A percentile compares a stretch with the other conserved stretches of the same genome.
These are phyloP conservation scores for Candida piceae DNA, from an alignment of 805 yeast genomes.

Conservation along the genomic window DNA sequence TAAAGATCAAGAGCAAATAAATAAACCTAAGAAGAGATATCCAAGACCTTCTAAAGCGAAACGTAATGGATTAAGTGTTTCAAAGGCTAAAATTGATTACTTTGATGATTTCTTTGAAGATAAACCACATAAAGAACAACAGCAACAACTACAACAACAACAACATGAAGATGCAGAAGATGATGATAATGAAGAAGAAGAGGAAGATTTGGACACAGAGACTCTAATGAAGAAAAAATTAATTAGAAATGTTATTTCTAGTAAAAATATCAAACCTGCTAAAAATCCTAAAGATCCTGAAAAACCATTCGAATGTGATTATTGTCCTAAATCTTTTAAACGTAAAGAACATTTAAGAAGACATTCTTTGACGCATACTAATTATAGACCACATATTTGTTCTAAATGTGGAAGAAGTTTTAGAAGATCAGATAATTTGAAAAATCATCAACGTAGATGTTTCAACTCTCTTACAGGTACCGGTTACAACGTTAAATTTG, in stretches of 20 bases:
- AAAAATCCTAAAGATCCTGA: slow-evolving; percentile 15
- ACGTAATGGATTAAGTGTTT: background rate
- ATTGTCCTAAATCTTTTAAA: slow-evolving; percentile 23
- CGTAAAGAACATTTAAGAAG: slow-evolving; percentile 24
- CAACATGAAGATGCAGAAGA: background rate
- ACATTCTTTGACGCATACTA: slow-evolving; percentile 24
- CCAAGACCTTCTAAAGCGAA: too few relatives aligned
- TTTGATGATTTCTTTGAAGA: background rate
- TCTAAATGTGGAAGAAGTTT: slow-evolving; percentile 23
- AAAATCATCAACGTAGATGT: slow-evolving; percentile 23
- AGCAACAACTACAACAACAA: background rate
- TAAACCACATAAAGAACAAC: too few relatives aligned
- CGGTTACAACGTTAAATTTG: slow-evolving; percentile 18
- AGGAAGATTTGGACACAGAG: slow-evolving; percentile 1
- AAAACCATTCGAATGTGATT: slow-evolving; percentile 21
- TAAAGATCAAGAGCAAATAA: background rate
- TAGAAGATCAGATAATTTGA: slow-evolving; percentile 26
- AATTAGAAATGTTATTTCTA: slow-evolving; percentile 18
- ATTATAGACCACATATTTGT: slow-evolving; percentile 24
- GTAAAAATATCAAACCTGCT: slow-evolving; percentile 19
- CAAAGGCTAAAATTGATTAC: background rate
- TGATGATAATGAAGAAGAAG: slow-evolving; percentile 1
- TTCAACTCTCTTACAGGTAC: slow-evolving; percentile 15
- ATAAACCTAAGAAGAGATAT: background rate
- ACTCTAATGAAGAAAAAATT: slow-evolving; percentile 9